Conservation (phyloP, 177 flowering plant genomes). For the Vitis hybrid region DNA sequence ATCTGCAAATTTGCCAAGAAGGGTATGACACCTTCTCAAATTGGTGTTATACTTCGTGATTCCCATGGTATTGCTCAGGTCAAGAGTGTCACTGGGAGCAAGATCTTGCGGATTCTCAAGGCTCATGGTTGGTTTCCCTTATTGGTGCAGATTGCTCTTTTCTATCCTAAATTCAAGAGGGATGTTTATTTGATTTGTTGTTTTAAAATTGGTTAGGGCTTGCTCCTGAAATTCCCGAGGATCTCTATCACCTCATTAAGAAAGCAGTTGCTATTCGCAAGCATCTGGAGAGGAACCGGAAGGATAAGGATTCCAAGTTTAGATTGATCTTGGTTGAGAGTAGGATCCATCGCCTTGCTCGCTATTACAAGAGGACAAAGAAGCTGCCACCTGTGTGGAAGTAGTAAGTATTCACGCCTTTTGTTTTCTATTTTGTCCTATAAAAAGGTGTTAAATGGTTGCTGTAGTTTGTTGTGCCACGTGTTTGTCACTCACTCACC, state of each 20-base stretch:
- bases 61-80: conserved; percentile 53
- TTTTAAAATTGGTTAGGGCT: conserved; percentile 25
- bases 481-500: too few species aligned
- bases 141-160: neutral
- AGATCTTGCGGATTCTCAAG: conserved; percentile 44
- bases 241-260: conserved; percentile 47
- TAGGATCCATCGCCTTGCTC: too few species aligned
- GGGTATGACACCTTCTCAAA: conserved; percentile 50
- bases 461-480: too few species aligned
- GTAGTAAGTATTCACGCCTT: too few species aligned
- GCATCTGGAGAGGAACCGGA: conserved; percentile 60
- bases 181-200: neutral
- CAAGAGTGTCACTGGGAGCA: conserved; percentile 45
- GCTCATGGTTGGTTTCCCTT: too few species aligned
- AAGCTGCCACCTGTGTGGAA: too few species aligned
- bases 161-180: too few species aligned
- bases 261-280: conserved; percentile 47
- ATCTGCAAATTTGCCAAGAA: conserved; percentile 55
- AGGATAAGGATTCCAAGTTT: too few species aligned
- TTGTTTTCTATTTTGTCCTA: too few species aligned
- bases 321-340: too few species aligned
- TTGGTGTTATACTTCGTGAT: conserved; percentile 53
- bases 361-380: too few species aligned
- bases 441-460: too few species aligned
- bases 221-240: conserved; percentile 55